phyloP scores from a whole-genome alignment of 2,329 filamentous ascomycete genomes.

The Verticillium albo-atrum region DNA sequence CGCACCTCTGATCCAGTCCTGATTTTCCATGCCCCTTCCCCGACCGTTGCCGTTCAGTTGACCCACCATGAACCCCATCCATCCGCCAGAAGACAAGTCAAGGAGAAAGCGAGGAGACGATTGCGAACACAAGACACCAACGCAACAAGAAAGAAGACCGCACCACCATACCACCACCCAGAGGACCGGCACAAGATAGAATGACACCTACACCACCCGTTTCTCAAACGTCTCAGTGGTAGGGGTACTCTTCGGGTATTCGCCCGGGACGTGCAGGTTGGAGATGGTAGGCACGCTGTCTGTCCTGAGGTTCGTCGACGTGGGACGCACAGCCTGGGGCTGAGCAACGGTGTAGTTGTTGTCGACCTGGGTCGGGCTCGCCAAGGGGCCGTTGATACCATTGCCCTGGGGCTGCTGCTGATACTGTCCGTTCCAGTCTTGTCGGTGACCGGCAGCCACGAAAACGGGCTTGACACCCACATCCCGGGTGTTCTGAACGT shows the following conservation, averaged over 20 bases:
- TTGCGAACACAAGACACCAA: neutral
- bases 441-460: neutral
- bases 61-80: neutral
- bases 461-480: neutral
- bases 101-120: neutral
- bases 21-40: neutral
- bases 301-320: conserved; percentile 21
- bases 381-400: neutral
- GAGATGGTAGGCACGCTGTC: conserved; percentile 53
- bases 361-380: neutral
- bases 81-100: neutral
- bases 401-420: neutral
- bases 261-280: conserved; percentile 65
- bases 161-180: no score
- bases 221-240: neutral
- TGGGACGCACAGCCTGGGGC: conserved; percentile 16
- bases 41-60: neutral
- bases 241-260: conserved; percentile 46
- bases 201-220: neutral
- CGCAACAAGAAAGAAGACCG: neutral
- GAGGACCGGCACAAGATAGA: neutral
- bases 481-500: neutral
- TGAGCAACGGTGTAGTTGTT: neutral
- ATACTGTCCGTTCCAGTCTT: neutral
- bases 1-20: neutral